Evolutionary conservation across 352 stramenopile species (phyloP).

Genomic region (Paralagenidium karlingii): DNA sequence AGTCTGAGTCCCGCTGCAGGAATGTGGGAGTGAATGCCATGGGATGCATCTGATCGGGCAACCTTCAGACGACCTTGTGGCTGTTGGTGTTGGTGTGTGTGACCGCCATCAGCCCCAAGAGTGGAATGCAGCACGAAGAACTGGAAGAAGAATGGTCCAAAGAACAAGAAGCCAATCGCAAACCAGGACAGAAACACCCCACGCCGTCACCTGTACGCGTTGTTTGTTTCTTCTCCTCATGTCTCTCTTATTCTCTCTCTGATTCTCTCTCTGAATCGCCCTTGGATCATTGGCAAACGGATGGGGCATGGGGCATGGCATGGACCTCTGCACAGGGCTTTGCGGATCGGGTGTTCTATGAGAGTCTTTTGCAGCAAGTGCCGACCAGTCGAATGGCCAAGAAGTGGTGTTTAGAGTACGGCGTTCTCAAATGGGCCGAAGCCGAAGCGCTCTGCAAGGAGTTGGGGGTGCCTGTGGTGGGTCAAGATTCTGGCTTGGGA

Average conservation of each 20-base stretch:
- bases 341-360: slow-evolving; percentile 84
- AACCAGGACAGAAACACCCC: slow-evolving; percentile 80
- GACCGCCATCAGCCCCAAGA: no score
- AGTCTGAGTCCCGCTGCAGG: no score
- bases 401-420: slow-evolving; percentile 87
- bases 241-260: slow-evolving; percentile 1
- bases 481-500: slow-evolving; percentile 1
- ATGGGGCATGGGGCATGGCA: neutral
- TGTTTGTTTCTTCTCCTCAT: neutral
- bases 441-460: slow-evolving; percentile 69
- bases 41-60: no score
- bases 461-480: slow-evolving; percentile 44
- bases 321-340: slow-evolving; percentile 31
- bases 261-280: neutral
- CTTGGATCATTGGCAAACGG: neutral
- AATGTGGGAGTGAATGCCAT: no score
- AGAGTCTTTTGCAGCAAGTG: slow-evolving; percentile 78
- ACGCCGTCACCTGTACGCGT: slow-evolving; percentile 59
- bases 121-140: no score
- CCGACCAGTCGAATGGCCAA: slow-evolving; percentile 75
- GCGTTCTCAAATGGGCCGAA: slow-evolving; percentile 79
- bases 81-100: no score
- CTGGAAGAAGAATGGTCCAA: slow-evolving; percentile 83
- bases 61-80: no score
- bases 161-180: slow-evolving; percentile 81